A percentile compares a stretch with the other conserved stretches of the same genome.
These are phyloP conservation scores for Trichoderma reesei DNA, from an alignment of 495 filamentous ascomycete genomes.

Conservation along the genomic window DNA sequence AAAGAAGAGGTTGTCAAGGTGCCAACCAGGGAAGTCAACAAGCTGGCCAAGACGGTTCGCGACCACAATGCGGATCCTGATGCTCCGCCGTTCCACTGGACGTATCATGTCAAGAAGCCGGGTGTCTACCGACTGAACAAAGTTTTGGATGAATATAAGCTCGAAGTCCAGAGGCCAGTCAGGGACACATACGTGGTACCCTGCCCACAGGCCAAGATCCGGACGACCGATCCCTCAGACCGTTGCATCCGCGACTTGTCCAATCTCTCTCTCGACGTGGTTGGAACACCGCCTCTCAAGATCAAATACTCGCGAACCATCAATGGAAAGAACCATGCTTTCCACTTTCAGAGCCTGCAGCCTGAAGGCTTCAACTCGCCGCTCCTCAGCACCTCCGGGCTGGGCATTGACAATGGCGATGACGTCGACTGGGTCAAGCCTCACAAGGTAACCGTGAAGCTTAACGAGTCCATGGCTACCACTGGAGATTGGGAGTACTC, in stretches of 20 bases:
- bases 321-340: slow-evolving; percentile 61
- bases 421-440: slow-evolving; percentile 72
- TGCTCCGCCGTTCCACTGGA: slow-evolving; percentile 41
- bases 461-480: slow-evolving; percentile 77
- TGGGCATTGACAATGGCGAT: slow-evolving; percentile 24
- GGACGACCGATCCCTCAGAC: slow-evolving; percentile 49
- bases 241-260: slow-evolving; percentile 79
- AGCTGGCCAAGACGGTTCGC: slow-evolving; percentile 46
- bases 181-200: slow-evolving; percentile 71
- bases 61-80: slow-evolving; percentile 39
- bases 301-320: slow-evolving; percentile 82
- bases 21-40: slow-evolving; percentile 44
- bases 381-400: slow-evolving; percentile 28
- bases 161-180: slow-evolving; percentile 69
- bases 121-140: slow-evolving; percentile 76
- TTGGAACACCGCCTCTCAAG: slow-evolving; percentile 84
- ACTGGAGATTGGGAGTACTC: slow-evolving; percentile 79
- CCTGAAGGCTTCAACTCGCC: slow-evolving; percentile 79
- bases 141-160: slow-evolving; percentile 83
- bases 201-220: slow-evolving; percentile 71
- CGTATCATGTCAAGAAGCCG: slow-evolving; percentile 63
- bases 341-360: slow-evolving; percentile 83
- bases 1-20: slow-evolving; percentile 70
- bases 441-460: slow-evolving; percentile 61
- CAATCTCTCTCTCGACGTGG: slow-evolving; percentile 67